phyloP scores from a whole-genome alignment of 805 yeast species.

The Teunomyces tritomae region DNA sequence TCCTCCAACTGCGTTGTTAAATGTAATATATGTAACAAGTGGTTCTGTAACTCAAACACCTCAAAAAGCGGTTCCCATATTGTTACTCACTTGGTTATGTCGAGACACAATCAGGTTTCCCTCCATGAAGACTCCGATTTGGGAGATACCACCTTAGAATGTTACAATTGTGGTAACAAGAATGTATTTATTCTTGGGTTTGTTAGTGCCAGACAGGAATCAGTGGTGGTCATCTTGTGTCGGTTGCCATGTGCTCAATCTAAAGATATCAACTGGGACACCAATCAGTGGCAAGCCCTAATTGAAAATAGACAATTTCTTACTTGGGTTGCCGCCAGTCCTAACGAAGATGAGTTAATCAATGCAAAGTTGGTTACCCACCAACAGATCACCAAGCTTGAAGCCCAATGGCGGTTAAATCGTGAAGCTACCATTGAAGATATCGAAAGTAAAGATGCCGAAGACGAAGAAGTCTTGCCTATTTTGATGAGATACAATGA shows the following conservation, averaged over 20 bases:
- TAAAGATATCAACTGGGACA: slow-evolving; percentile 81
- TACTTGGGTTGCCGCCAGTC: slow-evolving; percentile 76
- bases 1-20: slow-evolving; percentile 64
- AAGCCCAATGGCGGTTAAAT: slow-evolving; percentile 77
- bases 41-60: slow-evolving; percentile 84
- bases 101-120: slow-evolving; percentile 71
- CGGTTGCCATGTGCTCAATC: slow-evolving; percentile 83
- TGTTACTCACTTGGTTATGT: slow-evolving; percentile 76
- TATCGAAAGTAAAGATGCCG: slow-evolving; percentile 46
- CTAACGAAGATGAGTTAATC: slow-evolving; percentile 61
- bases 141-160: slow-evolving; percentile 85
- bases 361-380: slow-evolving; percentile 55
- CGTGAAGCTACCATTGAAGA: slow-evolving; percentile 71
- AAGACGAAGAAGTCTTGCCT: slow-evolving; percentile 63
- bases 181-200: slow-evolving; percentile 82
- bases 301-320: slow-evolving; percentile 77
- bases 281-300: slow-evolving; percentile 81
- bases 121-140: slow-evolving; percentile 78
- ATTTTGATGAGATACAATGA: slow-evolving; percentile 74
- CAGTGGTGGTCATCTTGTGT: slow-evolving; percentile 83
- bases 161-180: slow-evolving; percentile 83
- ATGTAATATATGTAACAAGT: slow-evolving; percentile 73
- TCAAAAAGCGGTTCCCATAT: slow-evolving; percentile 69
- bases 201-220: slow-evolving; percentile 81
- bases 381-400: slow-evolving; percentile 68